Evolutionary conservation across 441 rosid genomes (phyloP).

Genomic region (Populus hybrid): DNA sequence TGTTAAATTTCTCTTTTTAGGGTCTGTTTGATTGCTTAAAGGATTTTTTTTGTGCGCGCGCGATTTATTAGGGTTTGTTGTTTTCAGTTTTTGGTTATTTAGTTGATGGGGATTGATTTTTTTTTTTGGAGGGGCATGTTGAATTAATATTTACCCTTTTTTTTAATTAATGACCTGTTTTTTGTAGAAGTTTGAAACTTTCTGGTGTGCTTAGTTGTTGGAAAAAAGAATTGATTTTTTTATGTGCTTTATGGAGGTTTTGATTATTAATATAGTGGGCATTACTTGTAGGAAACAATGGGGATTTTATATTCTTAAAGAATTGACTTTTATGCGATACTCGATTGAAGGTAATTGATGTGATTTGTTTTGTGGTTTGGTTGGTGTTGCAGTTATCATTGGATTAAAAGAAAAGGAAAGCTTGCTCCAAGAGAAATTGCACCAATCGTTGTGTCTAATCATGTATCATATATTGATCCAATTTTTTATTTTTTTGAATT

Average conservation of each 20-base stretch:
- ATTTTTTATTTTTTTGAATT: conserved; percentile 90
- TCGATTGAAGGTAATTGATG: not conserved
- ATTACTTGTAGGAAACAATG: not conserved
- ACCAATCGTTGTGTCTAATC: conserved; percentile 90
- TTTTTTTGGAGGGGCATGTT: not conserved
- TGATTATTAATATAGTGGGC: not conserved
- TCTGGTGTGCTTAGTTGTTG: not conserved
- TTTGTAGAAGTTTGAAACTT: not conserved
- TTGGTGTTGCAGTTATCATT: conserved; percentile 68
- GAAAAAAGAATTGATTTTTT: too few relatives aligned
- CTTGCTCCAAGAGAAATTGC: conserved; percentile 87
- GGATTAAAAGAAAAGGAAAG: conserved; percentile 90
- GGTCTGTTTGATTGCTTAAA: not conserved
- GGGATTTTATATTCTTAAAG: not conserved
- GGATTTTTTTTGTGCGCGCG: not conserved
- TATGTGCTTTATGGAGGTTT: not conserved
- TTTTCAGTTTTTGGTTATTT: not conserved
- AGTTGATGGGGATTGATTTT: not conserved
- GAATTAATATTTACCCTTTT: not conserved
- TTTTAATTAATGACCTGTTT: too few relatives aligned
- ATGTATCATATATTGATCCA: conserved; percentile 87
- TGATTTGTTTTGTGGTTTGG: not conserved
- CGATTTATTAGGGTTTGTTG: not conserved
- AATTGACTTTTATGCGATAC: not conserved
- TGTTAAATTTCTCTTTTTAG: conserved; percentile 7